phyloP scores from a whole-genome alignment of 202 grass and related monocot genomes.

The Sporobolus alterniflorus region DNA sequence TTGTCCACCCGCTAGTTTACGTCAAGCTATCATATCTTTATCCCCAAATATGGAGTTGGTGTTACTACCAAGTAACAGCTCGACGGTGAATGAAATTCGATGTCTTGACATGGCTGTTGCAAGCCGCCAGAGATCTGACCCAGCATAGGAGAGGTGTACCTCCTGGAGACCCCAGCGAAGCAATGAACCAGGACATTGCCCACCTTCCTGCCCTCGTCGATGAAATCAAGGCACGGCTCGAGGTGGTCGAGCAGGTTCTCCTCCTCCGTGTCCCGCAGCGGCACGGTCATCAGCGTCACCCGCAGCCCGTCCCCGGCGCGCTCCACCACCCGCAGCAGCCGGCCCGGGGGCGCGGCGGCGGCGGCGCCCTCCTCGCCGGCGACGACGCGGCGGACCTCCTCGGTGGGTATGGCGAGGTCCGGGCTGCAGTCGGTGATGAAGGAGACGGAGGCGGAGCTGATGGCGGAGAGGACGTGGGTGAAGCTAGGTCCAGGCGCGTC shows the following conservation, averaged over 20 bases:
- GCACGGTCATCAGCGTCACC: slow-evolving; percentile 87
- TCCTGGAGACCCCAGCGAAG: slow-evolving; percentile 86
- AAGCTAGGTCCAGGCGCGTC: not conserved
- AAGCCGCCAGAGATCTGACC: not conserved
- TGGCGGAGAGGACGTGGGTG: slow-evolving; percentile 78
- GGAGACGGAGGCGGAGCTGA: slow-evolving; percentile 80
- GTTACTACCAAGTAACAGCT: not conserved
- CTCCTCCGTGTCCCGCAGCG: slow-evolving; percentile 82
- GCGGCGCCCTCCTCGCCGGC: slow-evolving; percentile 52
- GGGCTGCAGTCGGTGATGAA: slow-evolving; percentile 79
- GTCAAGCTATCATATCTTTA: not conserved
- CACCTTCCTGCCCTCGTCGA: slow-evolving; percentile 66
- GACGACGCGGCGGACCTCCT: slow-evolving; percentile 67
- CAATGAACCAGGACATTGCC: slow-evolving; percentile 85
- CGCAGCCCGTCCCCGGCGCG: slow-evolving; percentile 59
- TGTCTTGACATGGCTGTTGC: not conserved
- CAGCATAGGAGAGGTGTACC: slow-evolving; percentile 36
- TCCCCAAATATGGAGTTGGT: not conserved
- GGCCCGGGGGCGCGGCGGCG: slow-evolving; percentile 39
- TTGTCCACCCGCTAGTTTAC: not conserved
- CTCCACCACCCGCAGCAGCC: slow-evolving; percentile 65
- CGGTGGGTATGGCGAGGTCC: slow-evolving; percentile 42
- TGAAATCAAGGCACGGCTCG: slow-evolving; percentile 75
- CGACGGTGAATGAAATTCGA: not conserved
- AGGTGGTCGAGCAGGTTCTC: slow-evolving; percentile 42